Evolutionary conservation across 169 alveolate genomes (phyloP).

Genomic region (Plasmodium sp.): DNA sequence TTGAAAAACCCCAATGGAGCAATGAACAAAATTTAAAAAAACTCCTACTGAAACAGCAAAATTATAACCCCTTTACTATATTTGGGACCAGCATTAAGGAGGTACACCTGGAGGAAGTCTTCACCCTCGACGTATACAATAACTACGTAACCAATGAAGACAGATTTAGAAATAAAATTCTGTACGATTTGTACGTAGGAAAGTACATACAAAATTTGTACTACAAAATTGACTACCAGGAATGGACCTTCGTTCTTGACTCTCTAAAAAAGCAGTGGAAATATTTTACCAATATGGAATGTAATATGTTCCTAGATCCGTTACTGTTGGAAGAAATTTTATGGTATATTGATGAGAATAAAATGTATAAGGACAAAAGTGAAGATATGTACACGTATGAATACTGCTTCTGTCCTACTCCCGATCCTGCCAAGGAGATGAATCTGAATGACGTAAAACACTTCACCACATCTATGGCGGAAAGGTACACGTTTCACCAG

Average conservation of each 20-base stretch:
- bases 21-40: constrained; percentile 27
- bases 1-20: constrained; percentile 49
- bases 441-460: constrained; percentile 39
- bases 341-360: constrained; percentile 70
- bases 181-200: constrained; percentile 46
- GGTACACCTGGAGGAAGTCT: constrained; percentile 61
- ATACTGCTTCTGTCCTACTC: constrained; percentile 69
- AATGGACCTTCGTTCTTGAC: constrained; percentile 36
- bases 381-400: constrained; percentile 42
- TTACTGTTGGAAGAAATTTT: constrained; percentile 58
- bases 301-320: constrained; percentile 66
- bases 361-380: constrained; percentile 71
- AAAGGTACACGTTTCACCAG: constrained; percentile 39
- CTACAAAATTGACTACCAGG: constrained; percentile 9
- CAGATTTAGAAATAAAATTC: constrained; percentile 36
- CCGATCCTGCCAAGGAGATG: constrained; percentile 50
- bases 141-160: constrained; percentile 67
- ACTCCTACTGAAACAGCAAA: constrained; percentile 38
- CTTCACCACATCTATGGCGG: constrained; percentile 59
- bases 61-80: constrained; percentile 65
- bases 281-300: constrained; percentile 49
- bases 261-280: constrained; percentile 55
- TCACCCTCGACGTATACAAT: constrained; percentile 57
- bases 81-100: constrained; percentile 64
- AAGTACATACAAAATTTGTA: constrained; percentile 59